Percentiles rank a stretch among this genome's conserved stretches.
These are phyloP conservation scores for Prinsepia uniflora DNA, from an alignment of 306 rosid species.

Conservation along the genomic window DNA sequence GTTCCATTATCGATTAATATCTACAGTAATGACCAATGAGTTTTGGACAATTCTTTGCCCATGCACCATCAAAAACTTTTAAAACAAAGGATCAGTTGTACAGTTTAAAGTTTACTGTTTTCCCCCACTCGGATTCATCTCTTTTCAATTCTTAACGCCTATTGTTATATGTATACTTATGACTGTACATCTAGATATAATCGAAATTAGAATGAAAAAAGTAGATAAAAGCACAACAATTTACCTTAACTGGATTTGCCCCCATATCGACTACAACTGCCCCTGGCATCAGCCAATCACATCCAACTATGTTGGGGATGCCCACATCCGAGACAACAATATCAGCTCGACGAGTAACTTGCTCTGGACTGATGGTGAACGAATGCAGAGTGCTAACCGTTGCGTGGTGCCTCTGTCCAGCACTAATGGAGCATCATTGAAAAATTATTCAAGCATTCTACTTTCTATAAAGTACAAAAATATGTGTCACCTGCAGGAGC, in stretches of 20 bases:
- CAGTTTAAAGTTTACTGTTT: too few species aligned
- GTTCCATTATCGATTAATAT: too few species aligned
- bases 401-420: slow-evolving; percentile 48
- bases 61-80: not conserved
- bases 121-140: too few species aligned
- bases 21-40: too few species aligned
- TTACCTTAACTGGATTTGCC: slow-evolving; percentile 43
- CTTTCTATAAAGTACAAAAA: not conserved
- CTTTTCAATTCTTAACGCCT: too few species aligned
- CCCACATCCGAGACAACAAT: slow-evolving; percentile 53
- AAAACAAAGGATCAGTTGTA: too few species aligned
- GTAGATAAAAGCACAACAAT: not conserved
- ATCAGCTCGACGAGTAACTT: slow-evolving; percentile 46
- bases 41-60: not conserved
- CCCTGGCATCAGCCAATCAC: slow-evolving; percentile 50
- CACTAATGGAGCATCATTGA: not conserved
- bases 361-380: slow-evolving; percentile 39
- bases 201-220: not conserved
- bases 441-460: not conserved
- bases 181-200: not conserved
- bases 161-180: not conserved
- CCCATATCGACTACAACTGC: slow-evolving; percentile 59
- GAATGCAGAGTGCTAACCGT: slow-evolving; percentile 46
- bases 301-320: slow-evolving; percentile 37
- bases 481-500: slow-evolving; percentile 20